Conservation (phyloP, 139 green algal genomes). For the Coccomyxa sp. region DNA sequence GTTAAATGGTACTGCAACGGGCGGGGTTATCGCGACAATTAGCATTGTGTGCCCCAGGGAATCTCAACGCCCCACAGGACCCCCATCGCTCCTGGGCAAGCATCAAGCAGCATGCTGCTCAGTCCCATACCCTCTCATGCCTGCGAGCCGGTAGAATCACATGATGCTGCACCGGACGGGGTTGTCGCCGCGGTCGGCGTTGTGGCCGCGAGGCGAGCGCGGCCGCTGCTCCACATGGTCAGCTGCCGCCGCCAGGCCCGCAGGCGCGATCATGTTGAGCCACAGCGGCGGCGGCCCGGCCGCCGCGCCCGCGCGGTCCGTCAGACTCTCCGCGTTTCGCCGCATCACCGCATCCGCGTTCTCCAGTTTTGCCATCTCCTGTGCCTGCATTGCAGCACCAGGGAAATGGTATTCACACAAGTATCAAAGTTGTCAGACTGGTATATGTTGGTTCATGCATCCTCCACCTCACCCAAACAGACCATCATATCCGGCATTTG, state of each 20-base stretch:
- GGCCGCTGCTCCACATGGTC: neutral
- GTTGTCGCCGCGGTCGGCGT: neutral
- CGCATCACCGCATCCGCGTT: constrained; percentile 18
- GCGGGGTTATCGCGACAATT: neutral
- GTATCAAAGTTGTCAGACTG: neutral
- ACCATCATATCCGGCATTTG: no score
- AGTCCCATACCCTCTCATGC: neutral
- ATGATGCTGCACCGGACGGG: constrained; percentile 21
- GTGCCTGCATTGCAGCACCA: constrained; percentile 11
- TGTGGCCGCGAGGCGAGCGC: neutral
- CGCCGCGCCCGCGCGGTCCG: neutral
- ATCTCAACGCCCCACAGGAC: neutral
- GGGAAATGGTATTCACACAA: neutral
- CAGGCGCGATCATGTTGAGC: constrained; percentile 16
- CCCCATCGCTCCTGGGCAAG: neutral
- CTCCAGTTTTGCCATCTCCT: constrained; percentile 1
- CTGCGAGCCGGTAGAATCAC: neutral
- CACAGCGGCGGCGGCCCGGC: constrained; percentile 2
- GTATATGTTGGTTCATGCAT: neutral
- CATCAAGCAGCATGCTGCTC: neutral
- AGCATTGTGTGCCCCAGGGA: neutral
- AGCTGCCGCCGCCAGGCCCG: neutral
- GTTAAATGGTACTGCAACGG: neutral
- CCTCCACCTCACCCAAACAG: no score
- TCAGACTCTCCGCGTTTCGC: constrained; percentile 9